Conservation (phyloP, 2,329 filamentous ascomycete species). For the Trematosphaeria pertusa region DNA sequence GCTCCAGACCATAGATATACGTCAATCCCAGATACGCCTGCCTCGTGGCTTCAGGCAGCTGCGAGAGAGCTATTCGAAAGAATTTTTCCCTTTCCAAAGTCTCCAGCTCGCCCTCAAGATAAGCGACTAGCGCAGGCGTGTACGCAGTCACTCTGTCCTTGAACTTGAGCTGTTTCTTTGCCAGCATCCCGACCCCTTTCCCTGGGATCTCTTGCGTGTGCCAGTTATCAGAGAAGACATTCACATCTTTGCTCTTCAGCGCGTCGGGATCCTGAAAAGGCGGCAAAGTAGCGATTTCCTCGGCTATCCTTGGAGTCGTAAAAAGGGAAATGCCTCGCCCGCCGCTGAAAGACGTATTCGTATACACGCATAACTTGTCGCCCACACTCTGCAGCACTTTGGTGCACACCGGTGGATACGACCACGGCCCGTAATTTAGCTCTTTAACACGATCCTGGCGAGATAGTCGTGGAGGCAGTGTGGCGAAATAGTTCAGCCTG, state of each 20-base stretch:
- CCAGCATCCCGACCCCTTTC: constrained; percentile 43
- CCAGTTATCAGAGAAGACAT: constrained; percentile 27
- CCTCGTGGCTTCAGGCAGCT: constrained; percentile 27
- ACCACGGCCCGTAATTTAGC: constrained; percentile 28
- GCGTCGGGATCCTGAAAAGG: constrained; percentile 27
- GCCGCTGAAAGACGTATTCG: constrained; percentile 30
- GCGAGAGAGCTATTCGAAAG: constrained; percentile 32
- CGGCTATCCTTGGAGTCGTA: constrained; percentile 38
- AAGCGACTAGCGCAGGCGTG: constrained; percentile 41
- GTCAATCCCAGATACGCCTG: constrained; percentile 29
- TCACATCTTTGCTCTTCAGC: constrained; percentile 21
- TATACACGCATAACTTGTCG: constrained; percentile 41
- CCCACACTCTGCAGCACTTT: constrained; percentile 24
- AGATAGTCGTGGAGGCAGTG: not conserved
- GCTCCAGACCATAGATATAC: constrained; percentile 33
- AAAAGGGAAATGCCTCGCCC: constrained; percentile 44
- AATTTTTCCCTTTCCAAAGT: constrained; percentile 39
- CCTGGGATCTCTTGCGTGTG: constrained; percentile 28
- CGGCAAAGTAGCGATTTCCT: constrained; percentile 27
- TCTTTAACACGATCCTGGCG: not conserved
- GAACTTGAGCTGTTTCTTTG: constrained; percentile 24
- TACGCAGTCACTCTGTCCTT: constrained; percentile 36
- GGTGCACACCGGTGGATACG: constrained; percentile 37
- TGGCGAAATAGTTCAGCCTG: not conserved
- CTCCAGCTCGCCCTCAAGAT: constrained; percentile 33